Conservation (phyloP, 129 eudicot species). For the Deinandra increscens region DNA sequence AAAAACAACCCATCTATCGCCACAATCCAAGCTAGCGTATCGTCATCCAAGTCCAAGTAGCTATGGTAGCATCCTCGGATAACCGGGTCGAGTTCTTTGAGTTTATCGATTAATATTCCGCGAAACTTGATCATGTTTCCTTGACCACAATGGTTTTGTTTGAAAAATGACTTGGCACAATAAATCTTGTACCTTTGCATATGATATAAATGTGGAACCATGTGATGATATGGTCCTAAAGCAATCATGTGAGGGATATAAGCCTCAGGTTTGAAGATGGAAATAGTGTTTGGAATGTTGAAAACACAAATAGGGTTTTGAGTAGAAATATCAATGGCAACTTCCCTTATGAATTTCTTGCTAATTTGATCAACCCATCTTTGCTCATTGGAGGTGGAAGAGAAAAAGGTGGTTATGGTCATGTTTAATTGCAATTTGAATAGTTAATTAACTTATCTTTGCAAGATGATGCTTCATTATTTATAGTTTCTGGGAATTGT, state of each 20-base stretch:
- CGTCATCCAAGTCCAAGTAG: conserved; percentile 37
- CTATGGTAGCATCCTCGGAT: conserved; percentile 39
- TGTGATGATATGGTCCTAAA: conserved; percentile 50
- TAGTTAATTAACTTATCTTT: not conserved
- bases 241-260: conserved; percentile 41
- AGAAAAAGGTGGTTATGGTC: conserved; percentile 21
- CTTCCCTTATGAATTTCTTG: conserved; percentile 28
- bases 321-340: conserved; percentile 23
- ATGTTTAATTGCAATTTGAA: conserved; percentile 23
- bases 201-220: conserved; percentile 31
- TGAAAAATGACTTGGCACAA: conserved; percentile 19
- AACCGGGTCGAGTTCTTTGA: conserved; percentile 22
- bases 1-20: conserved; percentile 46
- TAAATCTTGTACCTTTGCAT: conserved; percentile 39
- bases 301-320: conserved; percentile 34
- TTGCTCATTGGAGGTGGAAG: conserved; percentile 30
- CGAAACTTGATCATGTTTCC: conserved; percentile 14
- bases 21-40: conserved; percentile 36
- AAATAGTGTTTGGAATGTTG: conserved; percentile 28
- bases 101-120: conserved; percentile 19
- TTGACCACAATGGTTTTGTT: not conserved
- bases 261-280: conserved; percentile 38
- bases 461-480: not conserved
- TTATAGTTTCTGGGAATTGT: conserved; percentile 7
- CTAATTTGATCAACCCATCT: conserved; percentile 43